Evolutionary conservation across 371 early-diverging fungal species (phyloP).

Genomic region (Vairimorpha necatrix): DNA sequence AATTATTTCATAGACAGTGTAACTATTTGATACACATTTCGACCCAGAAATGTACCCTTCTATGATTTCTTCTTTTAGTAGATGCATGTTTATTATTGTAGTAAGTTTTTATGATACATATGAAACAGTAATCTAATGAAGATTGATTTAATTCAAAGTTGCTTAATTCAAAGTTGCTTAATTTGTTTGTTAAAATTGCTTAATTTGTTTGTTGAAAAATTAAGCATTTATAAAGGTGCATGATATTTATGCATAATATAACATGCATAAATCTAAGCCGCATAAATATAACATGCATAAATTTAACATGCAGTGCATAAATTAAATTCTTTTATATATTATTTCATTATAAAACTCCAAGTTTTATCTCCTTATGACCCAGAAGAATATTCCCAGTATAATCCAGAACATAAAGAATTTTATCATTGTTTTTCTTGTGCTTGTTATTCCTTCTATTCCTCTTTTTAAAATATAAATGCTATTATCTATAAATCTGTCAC

Average conservation of each 20-base stretch:
- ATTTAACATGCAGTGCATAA: neutral
- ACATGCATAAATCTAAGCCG: neutral
- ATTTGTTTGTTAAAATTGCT: too few relatives aligned
- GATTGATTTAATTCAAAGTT: too few relatives aligned
- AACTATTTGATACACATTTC: neutral
- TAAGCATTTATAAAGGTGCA: too few relatives aligned
- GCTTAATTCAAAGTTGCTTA: too few relatives aligned
- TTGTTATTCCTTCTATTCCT: slow-evolving; percentile 36
- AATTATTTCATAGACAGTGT: slow-evolving; percentile 25
- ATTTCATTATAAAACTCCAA: neutral
- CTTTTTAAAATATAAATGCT: slow-evolving; percentile 41
- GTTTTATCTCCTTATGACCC: slow-evolving; percentile 33
- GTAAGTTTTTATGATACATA: neutral
- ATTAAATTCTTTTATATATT: neutral
- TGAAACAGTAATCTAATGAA: too few relatives aligned
- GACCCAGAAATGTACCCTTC: slow-evolving; percentile 26
- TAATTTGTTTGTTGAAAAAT: too few relatives aligned
- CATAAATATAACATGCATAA: too few relatives aligned
- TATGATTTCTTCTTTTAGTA: slow-evolving; percentile 4
- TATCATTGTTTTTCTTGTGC: slow-evolving; percentile 43
- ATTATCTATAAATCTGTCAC: slow-evolving; percentile 34
- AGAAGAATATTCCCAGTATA: slow-evolving; percentile 45
- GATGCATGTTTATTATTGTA: slow-evolving; percentile 1
- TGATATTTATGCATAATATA: too few relatives aligned
- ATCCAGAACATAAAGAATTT: slow-evolving; percentile 59